These are phyloP conservation scores for Alternaria panax DNA, from an alignment of 2,329 filamentous ascomycete species.

Conservation along the genomic window DNA sequence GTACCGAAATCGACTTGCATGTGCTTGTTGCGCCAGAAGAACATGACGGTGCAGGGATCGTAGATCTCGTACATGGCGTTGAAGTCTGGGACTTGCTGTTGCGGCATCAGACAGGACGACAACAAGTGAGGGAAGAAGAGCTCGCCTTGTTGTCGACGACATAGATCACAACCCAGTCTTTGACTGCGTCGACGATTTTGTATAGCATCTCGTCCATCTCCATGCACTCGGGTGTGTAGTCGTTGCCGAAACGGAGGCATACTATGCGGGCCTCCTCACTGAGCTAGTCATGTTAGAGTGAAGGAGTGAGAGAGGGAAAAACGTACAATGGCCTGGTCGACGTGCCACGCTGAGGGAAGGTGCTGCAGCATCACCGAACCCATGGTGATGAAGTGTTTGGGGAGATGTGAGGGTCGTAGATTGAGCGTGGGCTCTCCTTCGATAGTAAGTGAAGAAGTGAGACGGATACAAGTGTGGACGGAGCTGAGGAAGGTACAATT, in stretches of 20 bases:
- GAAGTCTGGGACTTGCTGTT: conserved; percentile 73
- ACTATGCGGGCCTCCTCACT: conserved; percentile 84
- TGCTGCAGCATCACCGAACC: conserved; percentile 90
- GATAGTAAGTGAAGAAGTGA: not conserved
- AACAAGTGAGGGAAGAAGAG: not conserved
- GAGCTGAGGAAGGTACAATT: not conserved
- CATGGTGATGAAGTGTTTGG: conserved; percentile 51
- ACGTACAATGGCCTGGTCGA: conserved; percentile 82
- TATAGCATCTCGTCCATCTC: conserved; percentile 33
- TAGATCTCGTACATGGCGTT: conserved; percentile 92
- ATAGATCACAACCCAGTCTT: conserved; percentile 90
- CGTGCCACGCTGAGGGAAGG: conserved; percentile 90
- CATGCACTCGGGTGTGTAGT: conserved; percentile 73
- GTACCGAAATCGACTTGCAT: conserved; percentile 62
- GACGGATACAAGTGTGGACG: not conserved
- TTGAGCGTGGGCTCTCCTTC: not conserved
- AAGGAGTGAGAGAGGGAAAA: not conserved
- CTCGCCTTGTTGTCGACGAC: conserved; percentile 74
- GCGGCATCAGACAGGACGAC: not conserved
- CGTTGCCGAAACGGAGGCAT: conserved; percentile 87
- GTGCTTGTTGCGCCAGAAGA: conserved; percentile 73
- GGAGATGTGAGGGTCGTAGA: no score
- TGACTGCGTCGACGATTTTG: conserved; percentile 60
- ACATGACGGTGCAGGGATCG: conserved; percentile 91
- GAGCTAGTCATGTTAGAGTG: conserved; percentile 5